These are phyloP conservation scores for Venustampulla echinocandica DNA, from an alignment of 495 filamentous ascomycete genomes.

Conservation along the genomic window DNA sequence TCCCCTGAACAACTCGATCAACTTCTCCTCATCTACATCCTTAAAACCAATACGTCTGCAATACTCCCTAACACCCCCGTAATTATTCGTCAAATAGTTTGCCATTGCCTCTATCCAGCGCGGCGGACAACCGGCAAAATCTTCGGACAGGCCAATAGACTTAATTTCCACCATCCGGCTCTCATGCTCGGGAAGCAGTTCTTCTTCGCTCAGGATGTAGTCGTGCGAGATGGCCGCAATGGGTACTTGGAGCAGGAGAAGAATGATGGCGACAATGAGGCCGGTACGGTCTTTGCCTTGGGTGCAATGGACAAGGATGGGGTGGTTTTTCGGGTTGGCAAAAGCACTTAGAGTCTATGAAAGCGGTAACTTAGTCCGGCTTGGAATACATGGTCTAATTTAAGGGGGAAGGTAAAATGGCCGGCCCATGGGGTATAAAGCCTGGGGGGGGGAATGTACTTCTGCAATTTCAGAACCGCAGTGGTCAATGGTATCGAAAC, in stretches of 20 bases:
- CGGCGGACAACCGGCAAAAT: slow-evolving; percentile 55
- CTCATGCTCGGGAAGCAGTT: slow-evolving; percentile 51
- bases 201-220: slow-evolving; percentile 51
- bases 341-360: slow-evolving; percentile 5
- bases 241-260: slow-evolving; percentile 51
- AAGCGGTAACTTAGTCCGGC: too few species aligned
- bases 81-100: slow-evolving; percentile 15
- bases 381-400: too few species aligned
- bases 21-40: slow-evolving; percentile 7
- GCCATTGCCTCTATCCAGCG: slow-evolving; percentile 29
- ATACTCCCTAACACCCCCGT: slow-evolving; percentile 19
- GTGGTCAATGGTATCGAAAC: slow-evolving; percentile 53
- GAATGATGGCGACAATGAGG: slow-evolving; percentile 52
- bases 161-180: slow-evolving; percentile 58
- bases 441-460: slow-evolving; percentile 18
- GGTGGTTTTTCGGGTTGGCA: slow-evolving; percentile 38
- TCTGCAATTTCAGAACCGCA: slow-evolving; percentile 53
- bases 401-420: too few species aligned
- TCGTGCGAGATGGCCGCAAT: slow-evolving; percentile 51
- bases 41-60: slow-evolving; percentile 13
- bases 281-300: slow-evolving; percentile 87
- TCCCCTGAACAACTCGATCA: too few species aligned
- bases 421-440: too few species aligned
- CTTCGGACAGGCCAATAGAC: slow-evolving; percentile 55
- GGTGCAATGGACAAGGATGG: slow-evolving; percentile 69